Base-by-base conservation (phyloP, 441 rosid genomes). In the Croton setiger region DNA sequence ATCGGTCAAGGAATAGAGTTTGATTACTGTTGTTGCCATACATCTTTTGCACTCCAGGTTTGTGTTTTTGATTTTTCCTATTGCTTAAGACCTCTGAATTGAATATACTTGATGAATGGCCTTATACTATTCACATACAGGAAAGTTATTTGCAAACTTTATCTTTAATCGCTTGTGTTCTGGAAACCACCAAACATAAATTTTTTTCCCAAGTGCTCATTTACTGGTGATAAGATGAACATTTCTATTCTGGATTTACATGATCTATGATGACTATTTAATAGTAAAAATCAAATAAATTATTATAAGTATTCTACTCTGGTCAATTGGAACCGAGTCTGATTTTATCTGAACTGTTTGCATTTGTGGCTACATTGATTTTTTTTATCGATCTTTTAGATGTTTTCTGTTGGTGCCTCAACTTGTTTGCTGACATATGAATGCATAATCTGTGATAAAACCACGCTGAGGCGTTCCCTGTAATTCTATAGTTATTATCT, bases 1-100 rank as follows among this genome's bases (percentile, higher is more conserved):
- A 92, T 95, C 68, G 98, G 97, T 31, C 99, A 92, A 77, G 99
- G 98, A 60, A 95, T 95, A 72, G 99, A 95, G 73, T 95, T 95
- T 72, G 99, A 95, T 76, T 95, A 95, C 83, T 95, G 99, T 69
- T 95, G 99, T 75, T 95, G 99, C 82, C 99, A 95, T 76, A 79
- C 99, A 14, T 95, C 99, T 35, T 95, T 86, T 67, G 88, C 98
- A 44, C 91, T 95, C 74, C 98, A 92, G 99, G 99, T 94, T 57
- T 72, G 85, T 75, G 27, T 70, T 69, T 53, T 7, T 18, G 21
- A 27, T 71, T 60, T 56, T 57, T 1, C 64, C 10, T 27, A 33
- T n/a, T 63, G 64, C 60, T 35, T 18, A 21, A 36, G 31, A 3
- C 0, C 18, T 14, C 14, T 47, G 4, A 69, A 20, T 33, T 60